Evolutionary conservation across 2,329 filamentous ascomycete species (phyloP).

Genomic region (Alternaria conjuncta): DNA sequence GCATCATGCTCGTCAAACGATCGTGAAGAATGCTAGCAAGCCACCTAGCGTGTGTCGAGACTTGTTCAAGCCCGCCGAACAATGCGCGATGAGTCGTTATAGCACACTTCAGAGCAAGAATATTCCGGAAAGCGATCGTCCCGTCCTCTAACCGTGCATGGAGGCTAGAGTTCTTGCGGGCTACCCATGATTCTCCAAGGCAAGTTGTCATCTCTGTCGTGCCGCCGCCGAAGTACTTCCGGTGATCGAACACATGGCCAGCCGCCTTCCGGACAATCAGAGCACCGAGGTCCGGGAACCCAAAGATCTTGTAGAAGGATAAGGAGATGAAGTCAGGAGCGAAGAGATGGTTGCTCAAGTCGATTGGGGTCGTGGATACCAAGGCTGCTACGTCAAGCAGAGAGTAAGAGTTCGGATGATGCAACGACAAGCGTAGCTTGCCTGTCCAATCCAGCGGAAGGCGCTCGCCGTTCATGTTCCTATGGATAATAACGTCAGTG

Average conservation of each 20-base stretch:
- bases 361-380: slow-evolving; percentile 66
- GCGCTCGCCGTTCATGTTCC: slow-evolving; percentile 81
- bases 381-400: slow-evolving; percentile 73
- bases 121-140: slow-evolving; percentile 69
- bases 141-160: slow-evolving; percentile 72
- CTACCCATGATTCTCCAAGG: slow-evolving; percentile 61
- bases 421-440: slow-evolving; percentile 20
- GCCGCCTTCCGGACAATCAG: slow-evolving; percentile 79
- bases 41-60: slow-evolving; percentile 64
- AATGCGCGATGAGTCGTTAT: slow-evolving; percentile 63
- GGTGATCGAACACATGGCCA: slow-evolving; percentile 59
- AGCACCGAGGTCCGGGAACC: slow-evolving; percentile 88
- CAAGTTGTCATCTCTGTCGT: slow-evolving; percentile 65
- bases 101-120: slow-evolving; percentile 67
- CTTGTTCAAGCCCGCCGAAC: slow-evolving; percentile 64
- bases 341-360: slow-evolving; percentile 61
- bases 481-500: background rate
- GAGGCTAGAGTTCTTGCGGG: slow-evolving; percentile 59
- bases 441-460: slow-evolving; percentile 69
- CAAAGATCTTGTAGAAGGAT: slow-evolving; percentile 96
- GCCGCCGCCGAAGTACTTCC: slow-evolving; percentile 72
- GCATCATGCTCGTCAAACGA: slow-evolving; percentile 56
- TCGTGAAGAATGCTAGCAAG: slow-evolving; percentile 60
- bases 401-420: slow-evolving; percentile 64
- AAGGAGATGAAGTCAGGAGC: slow-evolving; percentile 83